Base-by-base conservation (phyloP, 2,329 filamentous ascomycete genomes). In the Calonectria leucothoes region DNA sequence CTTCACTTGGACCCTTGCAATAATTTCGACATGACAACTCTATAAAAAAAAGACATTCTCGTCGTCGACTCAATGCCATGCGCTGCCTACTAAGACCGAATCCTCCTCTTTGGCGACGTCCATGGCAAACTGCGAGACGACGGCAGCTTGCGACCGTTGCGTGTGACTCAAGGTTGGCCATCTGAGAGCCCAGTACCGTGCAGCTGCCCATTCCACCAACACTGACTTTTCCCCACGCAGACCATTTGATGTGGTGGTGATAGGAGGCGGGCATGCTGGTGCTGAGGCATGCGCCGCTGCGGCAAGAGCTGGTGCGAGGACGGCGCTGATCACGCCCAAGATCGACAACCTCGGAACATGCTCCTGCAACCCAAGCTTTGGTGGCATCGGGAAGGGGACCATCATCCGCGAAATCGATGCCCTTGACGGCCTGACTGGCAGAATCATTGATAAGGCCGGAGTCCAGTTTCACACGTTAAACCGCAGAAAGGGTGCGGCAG, bases 371-470 rank as follows among this genome's bases (percentile, higher is more conserved):
- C 96, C 96, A 2, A 98, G 95, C 76, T 98, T 99, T 82, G 97
- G 97, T 48, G 97, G 97, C n/a, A 98, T 99, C 79, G 97, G 97
- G 55, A 99, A 99, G 83, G 97, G 97, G 20, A 98, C 95, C 12
- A 98, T 99, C 88, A 88, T 99, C 65, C 93, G 96, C 51, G 97
- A 99, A 85, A 93, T 99, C 37, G 97, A 99, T 86, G 97, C 97
- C 0, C 88, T 99, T 73, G 97, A 98, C 81, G 97, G 97, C 0
- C 87, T 99, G 25, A 93, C 95, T 0, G 96, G 95, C 0, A 91
- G 95, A 42, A 93, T 98, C 27, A 95, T 98, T 72, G 97, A 99
- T 86, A 96, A 97, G 83, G 94, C 97, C 4, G 97, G 95, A 7
- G 91, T 98, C n/a, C 96, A 98, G 83, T 99, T 98, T 84, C 93